Base-by-base conservation (phyloP, 176 grass and related monocot genomes). In the Juncus inflexus region DNA sequence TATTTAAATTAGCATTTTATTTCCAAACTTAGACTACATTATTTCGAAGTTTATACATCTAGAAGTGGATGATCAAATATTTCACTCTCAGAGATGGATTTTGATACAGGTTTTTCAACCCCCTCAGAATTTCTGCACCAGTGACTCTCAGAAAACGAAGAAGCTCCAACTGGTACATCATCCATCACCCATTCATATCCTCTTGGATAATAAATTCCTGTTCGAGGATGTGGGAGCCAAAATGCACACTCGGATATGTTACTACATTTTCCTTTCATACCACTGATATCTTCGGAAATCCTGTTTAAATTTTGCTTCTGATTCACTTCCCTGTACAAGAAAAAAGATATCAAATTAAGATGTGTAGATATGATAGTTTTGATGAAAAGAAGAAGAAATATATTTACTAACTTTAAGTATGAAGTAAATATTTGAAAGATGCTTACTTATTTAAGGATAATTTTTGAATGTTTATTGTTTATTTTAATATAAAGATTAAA, bases 181-280 rank as follows among this genome's bases (percentile, higher is more conserved):
- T 92, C 83, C 94, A 99, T 99, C 57, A 99, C 85, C 94, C 89
- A 86, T 58, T 99, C 94, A 69, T 90, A 78, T 9, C 94, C 89
- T 42, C 77, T 83, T 15, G 94, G 94, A 66, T 90, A 99, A 76
- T 92, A 99, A 13, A 99, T 99, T 69, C 88, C 94, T 16, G 94
- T 99, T 79, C 85, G 91, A 50, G 88, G 83, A 60, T 99, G 78
- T 19, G 94, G 85, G 60, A 92, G 72, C 94, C 94, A 99, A 52
- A 81, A 7, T 60, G 78, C 67, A 28, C 81, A 47, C 35, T 71
- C 40, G 43, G 68, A 71, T 38, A 60, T 0, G 14, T 55, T 55
- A 2, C 4, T 57, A 42, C 53, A 45, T 12, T 70, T 40, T 70
- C 14, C 67, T 41, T 71, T 71, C 3, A 37, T 4, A 5, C 5